Conservation (phyloP, 2,329 filamentous ascomycete genomes). For the Cylindrodendrum hubeiense region DNA sequence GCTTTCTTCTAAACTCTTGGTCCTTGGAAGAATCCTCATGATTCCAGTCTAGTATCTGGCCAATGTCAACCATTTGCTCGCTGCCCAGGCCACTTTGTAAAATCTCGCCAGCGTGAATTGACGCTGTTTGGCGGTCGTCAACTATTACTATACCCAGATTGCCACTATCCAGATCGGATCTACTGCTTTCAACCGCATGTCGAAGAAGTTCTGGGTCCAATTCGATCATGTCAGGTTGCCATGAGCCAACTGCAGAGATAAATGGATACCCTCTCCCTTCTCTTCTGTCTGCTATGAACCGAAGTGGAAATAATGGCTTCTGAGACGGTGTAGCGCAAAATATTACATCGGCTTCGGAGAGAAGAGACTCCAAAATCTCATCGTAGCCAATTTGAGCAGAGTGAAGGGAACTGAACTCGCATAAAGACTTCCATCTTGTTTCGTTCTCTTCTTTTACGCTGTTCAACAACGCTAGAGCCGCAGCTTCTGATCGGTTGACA, state of each 20-base stretch:
- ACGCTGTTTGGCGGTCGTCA: constrained; percentile 69
- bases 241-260: constrained; percentile 65
- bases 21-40: neutral
- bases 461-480: constrained; percentile 19
- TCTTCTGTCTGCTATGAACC: constrained; percentile 9
- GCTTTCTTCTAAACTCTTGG: neutral
- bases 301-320: constrained; percentile 25
- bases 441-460: constrained; percentile 29
- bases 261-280: constrained; percentile 43
- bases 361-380: neutral
- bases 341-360: constrained; percentile 23
- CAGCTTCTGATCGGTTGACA: constrained; percentile 42
- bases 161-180: constrained; percentile 2
- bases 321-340: constrained; percentile 38
- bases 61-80: constrained; percentile 73
- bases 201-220: constrained; percentile 73
- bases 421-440: constrained; percentile 30
- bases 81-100: constrained; percentile 70
- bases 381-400: constrained; percentile 23
- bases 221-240: constrained; percentile 74
- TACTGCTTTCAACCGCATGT: constrained; percentile 12
- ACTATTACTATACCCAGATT: constrained; percentile 53
- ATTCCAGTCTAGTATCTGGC: constrained; percentile 47
- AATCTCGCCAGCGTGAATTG: constrained; percentile 76
- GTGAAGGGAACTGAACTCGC: constrained; percentile 14